Evolutionary conservation across 352 stramenopile species (phyloP).

Genomic region (Phytophthora cryptogea): DNA sequence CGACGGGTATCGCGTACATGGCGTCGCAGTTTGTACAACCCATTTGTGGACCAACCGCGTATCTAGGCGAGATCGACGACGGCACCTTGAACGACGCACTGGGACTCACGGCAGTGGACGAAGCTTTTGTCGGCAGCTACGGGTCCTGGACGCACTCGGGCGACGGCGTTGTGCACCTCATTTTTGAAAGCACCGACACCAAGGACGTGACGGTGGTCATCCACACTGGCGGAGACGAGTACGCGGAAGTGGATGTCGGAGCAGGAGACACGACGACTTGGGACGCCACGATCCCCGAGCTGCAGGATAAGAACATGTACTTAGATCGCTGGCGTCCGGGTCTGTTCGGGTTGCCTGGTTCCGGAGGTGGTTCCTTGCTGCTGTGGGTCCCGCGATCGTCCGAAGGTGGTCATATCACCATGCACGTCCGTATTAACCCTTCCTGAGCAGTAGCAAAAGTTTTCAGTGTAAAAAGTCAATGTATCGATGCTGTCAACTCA

Average conservation of each 20-base stretch:
- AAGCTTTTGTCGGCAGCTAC: slow-evolving; percentile 44
- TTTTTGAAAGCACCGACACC: slow-evolving; percentile 31
- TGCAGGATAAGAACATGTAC: slow-evolving; percentile 46
- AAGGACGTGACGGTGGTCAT: slow-evolving; percentile 20
- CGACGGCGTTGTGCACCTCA: slow-evolving; percentile 32
- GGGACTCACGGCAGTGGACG: slow-evolving; percentile 25
- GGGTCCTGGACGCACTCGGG: slow-evolving; percentile 32
- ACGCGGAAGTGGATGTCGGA: slow-evolving; percentile 23
- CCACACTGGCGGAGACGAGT: slow-evolving; percentile 29
- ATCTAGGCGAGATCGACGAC: slow-evolving; percentile 49
- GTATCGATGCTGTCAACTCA: background rate
- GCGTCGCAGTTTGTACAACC: slow-evolving; percentile 55
- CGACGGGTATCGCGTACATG: slow-evolving; percentile 49
- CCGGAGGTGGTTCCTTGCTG: background rate
- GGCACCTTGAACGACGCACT: slow-evolving; percentile 43
- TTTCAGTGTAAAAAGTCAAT: slow-evolving; percentile 7
- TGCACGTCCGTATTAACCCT: slow-evolving; percentile 50
- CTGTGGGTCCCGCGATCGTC: slow-evolving; percentile 37
- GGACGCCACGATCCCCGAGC: slow-evolving; percentile 29
- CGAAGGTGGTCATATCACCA: slow-evolving; percentile 42
- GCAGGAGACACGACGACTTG: slow-evolving; percentile 28
- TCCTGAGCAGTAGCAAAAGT: slow-evolving; percentile 12
- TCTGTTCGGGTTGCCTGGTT: slow-evolving; percentile 22
- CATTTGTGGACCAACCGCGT: slow-evolving; percentile 48
- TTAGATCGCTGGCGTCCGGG: slow-evolving; percentile 46